These are phyloP conservation scores for Vanrija pseudolonga DNA, from an alignment of 1,284 basidiomycete species.

Conservation along the genomic window DNA sequence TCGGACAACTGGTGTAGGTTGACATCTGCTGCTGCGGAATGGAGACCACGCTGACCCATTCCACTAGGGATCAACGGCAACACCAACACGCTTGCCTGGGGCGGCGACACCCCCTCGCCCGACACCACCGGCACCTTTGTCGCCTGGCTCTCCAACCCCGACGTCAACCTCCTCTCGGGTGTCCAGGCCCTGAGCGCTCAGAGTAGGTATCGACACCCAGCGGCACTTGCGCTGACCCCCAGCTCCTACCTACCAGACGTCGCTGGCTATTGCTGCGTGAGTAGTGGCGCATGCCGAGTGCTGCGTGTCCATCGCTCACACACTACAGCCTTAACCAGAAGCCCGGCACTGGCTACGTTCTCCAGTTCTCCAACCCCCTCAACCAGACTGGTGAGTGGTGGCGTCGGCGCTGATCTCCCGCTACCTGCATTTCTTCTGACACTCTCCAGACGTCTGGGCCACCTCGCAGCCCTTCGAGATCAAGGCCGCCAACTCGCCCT, in stretches of 20 bases:
- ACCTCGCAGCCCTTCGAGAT: constrained; percentile 63
- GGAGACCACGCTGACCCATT: neutral
- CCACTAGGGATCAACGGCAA: constrained; percentile 38
- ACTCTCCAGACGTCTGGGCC: constrained; percentile 57
- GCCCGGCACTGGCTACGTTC: constrained; percentile 53
- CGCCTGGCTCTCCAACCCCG: neutral
- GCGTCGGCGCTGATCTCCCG: neutral
- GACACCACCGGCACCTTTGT: constrained; percentile 29
- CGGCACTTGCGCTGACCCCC: neutral
- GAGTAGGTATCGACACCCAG: too few relatives aligned
- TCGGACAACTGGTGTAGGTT: constrained; percentile 9
- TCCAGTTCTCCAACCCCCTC: constrained; percentile 58
- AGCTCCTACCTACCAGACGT: constrained; percentile 1
- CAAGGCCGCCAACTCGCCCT: constrained; percentile 60
- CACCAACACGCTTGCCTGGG: constrained; percentile 39
- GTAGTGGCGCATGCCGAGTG: neutral
- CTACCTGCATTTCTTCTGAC: constrained; percentile 2
- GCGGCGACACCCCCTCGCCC: constrained; percentile 25
- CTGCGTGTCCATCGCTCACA: neutral
- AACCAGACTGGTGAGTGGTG: constrained; percentile 58
- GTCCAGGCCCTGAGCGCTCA: too few relatives aligned
- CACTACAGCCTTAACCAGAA: neutral
- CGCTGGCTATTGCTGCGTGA: neutral
- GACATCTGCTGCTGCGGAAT: neutral
- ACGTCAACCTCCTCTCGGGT: constrained; percentile 17